Conservation (phyloP, 2,329 filamentous ascomycete species). For the Scytalidium lignicola region DNA sequence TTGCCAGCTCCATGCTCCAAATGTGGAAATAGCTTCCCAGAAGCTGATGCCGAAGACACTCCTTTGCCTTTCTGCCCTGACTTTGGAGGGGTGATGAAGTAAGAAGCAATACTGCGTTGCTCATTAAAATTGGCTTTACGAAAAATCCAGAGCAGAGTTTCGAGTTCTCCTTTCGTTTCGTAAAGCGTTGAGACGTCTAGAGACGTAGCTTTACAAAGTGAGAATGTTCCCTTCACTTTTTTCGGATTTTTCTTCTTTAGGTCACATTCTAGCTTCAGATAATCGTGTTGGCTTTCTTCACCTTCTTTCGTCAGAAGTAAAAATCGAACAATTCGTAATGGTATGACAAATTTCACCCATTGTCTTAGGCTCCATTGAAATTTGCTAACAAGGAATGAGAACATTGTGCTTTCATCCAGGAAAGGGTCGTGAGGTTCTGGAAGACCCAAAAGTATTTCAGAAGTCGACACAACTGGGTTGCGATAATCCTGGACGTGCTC, state of each 20-base stretch:
- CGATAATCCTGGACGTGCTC: conserved; percentile 6
- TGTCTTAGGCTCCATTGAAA: conserved; percentile 10
- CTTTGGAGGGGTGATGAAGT: not conserved
- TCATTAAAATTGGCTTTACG: not conserved
- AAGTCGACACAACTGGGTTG: conserved; percentile 5
- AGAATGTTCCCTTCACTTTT: not conserved
- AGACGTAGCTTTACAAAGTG: not conserved
- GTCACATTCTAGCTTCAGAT: conserved; percentile 3
- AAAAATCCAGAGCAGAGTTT: not conserved
- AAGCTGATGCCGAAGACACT: not conserved
- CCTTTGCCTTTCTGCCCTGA: not conserved
- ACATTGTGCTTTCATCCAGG: conserved; percentile 5
- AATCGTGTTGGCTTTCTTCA: conserved; percentile 5
- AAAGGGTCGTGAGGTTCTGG: not conserved
- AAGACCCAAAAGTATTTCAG: not conserved
- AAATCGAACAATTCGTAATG: conserved; percentile 7
- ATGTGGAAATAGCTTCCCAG: not conserved
- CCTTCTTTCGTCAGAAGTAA: conserved; percentile 7
- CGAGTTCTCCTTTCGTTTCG: not conserved
- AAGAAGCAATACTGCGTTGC: not conserved
- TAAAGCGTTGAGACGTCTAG: not conserved
- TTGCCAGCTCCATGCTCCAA: not conserved
- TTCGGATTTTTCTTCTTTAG: conserved; percentile 1
- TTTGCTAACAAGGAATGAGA: conserved; percentile 6
- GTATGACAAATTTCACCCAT: conserved; percentile 8